Base-by-base conservation (phyloP, 306 rosid genomes). In the Astragalus glycyphyllos region DNA sequence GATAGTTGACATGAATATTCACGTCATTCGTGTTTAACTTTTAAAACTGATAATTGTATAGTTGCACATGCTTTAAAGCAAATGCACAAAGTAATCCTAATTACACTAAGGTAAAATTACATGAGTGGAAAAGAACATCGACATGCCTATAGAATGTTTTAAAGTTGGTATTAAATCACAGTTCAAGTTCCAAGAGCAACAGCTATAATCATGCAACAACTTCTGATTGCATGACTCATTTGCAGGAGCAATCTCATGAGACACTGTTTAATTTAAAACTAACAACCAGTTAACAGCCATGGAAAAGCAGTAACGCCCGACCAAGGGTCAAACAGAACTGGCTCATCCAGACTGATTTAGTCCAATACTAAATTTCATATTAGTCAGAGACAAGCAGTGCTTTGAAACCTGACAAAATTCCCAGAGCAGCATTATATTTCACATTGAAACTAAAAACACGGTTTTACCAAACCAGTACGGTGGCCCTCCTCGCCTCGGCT, bases 51-150 rank as follows among this genome's bases (percentile, higher is more conserved):
- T 51, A 61, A 23, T 26, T 47, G 3, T 15, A 8, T 34, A 16
- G 50, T 5, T 48, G 31, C 8, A 50, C 50, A 51, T 7, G 65
- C 8, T 55, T 55, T 47, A 31, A 31, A 50, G 29, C 4, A 55
- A 59, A 50, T 51, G 47, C 66, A 63, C 49, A 42, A 49, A 68
- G 13, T 58, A 48, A 67, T 59, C 74, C 55, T 67, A 40, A 29
- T 13, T 66, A 35, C n/a, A 37, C 11, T 14, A 46, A 53, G 45
- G 10, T 23, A 37, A 51, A 4, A 23, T 50, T 62, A 23, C 57
- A 51, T 12, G 32, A n/a, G 7, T 54, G 13, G 5, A 42, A 69
- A 73, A 64, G 14, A 37, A 42, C 20, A 54, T 64, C 31, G 31
- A 7, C 11, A 44, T 3, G 44, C 11, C 42, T 40, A 16, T n/a